phyloP scores from a whole-genome alignment of 106 monocot species.

The Xerophyta viscosa region DNA sequence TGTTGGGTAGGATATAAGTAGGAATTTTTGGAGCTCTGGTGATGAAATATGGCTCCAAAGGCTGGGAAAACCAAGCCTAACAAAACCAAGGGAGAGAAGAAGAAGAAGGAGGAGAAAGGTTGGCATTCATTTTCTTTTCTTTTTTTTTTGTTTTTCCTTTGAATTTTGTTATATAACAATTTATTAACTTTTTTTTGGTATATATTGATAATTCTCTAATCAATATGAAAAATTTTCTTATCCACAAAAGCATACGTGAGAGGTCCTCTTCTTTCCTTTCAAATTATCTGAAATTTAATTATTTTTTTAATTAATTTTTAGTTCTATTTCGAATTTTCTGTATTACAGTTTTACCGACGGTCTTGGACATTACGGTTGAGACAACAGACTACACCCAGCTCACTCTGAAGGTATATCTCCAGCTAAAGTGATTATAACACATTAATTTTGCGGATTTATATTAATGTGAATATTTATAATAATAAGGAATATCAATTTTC shows the following conservation, averaged over 20 bases:
- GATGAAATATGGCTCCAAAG: slow-evolving; percentile 67
- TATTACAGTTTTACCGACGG: slow-evolving; percentile 71
- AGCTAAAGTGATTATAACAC: too few relatives aligned
- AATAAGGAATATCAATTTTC: too few relatives aligned
- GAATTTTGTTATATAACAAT: neutral
- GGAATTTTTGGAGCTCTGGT: neutral
- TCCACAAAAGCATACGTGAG: too few relatives aligned
- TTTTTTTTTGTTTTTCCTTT: neutral
- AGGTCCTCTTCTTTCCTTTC: too few relatives aligned
- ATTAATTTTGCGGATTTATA: too few relatives aligned
- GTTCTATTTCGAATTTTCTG: neutral
- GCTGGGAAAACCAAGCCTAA: slow-evolving; percentile 70
- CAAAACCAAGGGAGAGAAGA: slow-evolving; percentile 80
- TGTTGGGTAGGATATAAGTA: neutral
- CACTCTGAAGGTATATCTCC: slow-evolving; percentile 97
- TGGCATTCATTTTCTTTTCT: neutral
- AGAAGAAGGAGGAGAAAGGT: slow-evolving; percentile 99
- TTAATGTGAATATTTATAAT: too few relatives aligned
- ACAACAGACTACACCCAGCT: slow-evolving; percentile 77
- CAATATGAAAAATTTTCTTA: neutral
- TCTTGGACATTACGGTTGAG: slow-evolving; percentile 72
- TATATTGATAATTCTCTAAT: neutral
- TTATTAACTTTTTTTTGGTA: neutral
- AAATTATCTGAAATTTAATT: too few relatives aligned
- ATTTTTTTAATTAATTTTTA: neutral